These are phyloP conservation scores for Anthracocystis walkeri DNA, from an alignment of 1,284 basidiomycete genomes.

Conservation along the genomic window DNA sequence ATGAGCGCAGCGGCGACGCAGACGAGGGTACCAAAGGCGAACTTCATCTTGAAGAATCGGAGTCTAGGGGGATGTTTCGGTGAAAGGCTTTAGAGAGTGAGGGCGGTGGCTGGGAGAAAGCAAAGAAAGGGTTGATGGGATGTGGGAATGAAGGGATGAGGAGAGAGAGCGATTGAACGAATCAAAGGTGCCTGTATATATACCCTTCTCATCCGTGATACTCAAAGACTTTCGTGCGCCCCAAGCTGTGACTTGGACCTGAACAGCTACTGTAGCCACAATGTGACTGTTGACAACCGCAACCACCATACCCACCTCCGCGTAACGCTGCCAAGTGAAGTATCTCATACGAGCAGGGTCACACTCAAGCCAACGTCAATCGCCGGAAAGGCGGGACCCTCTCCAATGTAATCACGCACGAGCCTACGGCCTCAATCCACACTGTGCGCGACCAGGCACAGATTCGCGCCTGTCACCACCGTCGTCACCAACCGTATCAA, in stretches of 20 bases:
- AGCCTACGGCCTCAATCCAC: background rate
- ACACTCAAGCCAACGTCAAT: background rate
- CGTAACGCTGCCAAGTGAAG: background rate
- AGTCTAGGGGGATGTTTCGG: background rate
- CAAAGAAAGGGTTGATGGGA: background rate
- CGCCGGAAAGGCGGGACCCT: background rate
- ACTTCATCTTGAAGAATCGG: constrained; percentile 31
- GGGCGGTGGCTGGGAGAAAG: background rate
- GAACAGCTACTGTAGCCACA: background rate
- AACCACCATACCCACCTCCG: constrained; percentile 2
- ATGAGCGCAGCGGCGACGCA: constrained; percentile 34
- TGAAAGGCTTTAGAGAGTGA: background rate
- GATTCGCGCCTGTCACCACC: background rate
- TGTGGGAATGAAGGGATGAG: background rate
- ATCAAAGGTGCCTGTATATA: background rate
- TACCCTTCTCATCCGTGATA: background rate
- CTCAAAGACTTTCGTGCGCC: background rate
- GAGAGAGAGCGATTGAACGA: background rate
- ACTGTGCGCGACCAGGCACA: background rate
- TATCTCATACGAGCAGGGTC: background rate
- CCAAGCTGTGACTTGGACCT: background rate
- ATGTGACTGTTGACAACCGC: constrained; percentile 3
- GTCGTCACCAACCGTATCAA: background rate
- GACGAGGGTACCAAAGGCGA: constrained; percentile 30
- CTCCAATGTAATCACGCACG: background rate